A percentile compares a stretch with the other conserved stretches of the same genome.
phyloP scores from a whole-genome alignment of 345 rosid genomes.

The Excoecaria cochinchinensis region DNA sequence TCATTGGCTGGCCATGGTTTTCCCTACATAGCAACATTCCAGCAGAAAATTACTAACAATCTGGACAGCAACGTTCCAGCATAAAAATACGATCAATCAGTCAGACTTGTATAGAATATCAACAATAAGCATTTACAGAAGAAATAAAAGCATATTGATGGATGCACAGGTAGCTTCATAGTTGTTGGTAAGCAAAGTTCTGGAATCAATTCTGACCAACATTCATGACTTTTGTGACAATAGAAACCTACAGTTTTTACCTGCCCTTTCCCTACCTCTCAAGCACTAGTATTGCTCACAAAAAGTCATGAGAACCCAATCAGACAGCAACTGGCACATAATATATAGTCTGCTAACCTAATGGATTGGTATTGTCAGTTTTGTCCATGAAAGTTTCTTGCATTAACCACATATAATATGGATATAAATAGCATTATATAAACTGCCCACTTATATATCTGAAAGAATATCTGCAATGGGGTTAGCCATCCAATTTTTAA shows the following conservation, averaged over 20 bases:
- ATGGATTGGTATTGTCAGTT: neutral
- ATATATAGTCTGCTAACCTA: neutral
- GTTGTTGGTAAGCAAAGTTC: neutral
- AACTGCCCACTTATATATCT: neutral
- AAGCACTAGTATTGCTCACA: neutral
- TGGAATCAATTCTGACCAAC: neutral
- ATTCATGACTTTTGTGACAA: neutral
- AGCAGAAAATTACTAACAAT: neutral
- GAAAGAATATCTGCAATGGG: neutral
- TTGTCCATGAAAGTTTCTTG: neutral
- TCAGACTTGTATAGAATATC: neutral
- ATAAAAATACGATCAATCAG: neutral
- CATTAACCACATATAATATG: neutral
- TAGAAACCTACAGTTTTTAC: neutral
- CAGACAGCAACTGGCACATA: no score
- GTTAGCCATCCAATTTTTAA: neutral
- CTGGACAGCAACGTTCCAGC: conserved; percentile 41
- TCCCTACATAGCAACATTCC: conserved; percentile 49
- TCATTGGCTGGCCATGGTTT: conserved; percentile 80
- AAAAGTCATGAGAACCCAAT: no score
- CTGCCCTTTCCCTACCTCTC: neutral
- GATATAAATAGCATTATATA: neutral
- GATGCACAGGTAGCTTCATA: neutral
- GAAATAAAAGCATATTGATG: neutral
- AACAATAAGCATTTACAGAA: neutral